These are phyloP conservation scores for Nakaseomyces nivariensis DNA, from an alignment of 1,139 yeast species.

Conservation along the genomic window DNA sequence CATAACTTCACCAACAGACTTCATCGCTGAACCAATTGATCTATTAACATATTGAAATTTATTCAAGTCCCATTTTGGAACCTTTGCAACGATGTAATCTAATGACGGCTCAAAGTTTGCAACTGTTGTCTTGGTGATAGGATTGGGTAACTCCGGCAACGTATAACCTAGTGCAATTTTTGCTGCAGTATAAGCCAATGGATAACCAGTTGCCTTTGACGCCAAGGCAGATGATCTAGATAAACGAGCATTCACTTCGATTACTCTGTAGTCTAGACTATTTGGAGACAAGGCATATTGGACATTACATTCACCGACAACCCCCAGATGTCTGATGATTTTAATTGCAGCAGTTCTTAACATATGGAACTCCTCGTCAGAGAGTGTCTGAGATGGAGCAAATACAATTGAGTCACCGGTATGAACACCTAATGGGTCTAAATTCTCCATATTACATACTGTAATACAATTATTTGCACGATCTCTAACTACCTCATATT, in stretches of 20 bases:
- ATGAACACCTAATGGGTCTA: slow-evolving; percentile 95
- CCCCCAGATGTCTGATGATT: slow-evolving; percentile 95
- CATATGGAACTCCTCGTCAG: slow-evolving; percentile 97
- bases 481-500: slow-evolving; percentile 97
- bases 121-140: slow-evolving; percentile 90
- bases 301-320: slow-evolving; percentile 97
- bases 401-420: slow-evolving; percentile 99
- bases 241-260: slow-evolving; percentile 94
- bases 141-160: slow-evolving; percentile 88
- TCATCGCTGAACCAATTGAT: slow-evolving; percentile 92
- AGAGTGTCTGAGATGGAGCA: slow-evolving; percentile 95
- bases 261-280: slow-evolving; percentile 89
- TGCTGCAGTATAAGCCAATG: slow-evolving; percentile 97
- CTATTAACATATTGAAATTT: slow-evolving; percentile 93
- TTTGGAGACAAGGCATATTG: slow-evolving; percentile 95
- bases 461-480: slow-evolving; percentile 95
- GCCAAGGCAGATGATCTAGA: slow-evolving; percentile 97
- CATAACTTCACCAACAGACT: slow-evolving; percentile 99
- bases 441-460: slow-evolving; percentile 98
- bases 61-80: slow-evolving; percentile 96
- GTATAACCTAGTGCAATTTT: slow-evolving; percentile 93
- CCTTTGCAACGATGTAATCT: slow-evolving; percentile 93
- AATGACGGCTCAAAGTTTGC: slow-evolving; percentile 96
- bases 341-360: slow-evolving; percentile 94
- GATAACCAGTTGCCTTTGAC: slow-evolving; percentile 97